These are phyloP conservation scores for Hortiboletus campestris DNA, from an alignment of 768 basidiomycete genomes.

Conservation along the genomic window DNA sequence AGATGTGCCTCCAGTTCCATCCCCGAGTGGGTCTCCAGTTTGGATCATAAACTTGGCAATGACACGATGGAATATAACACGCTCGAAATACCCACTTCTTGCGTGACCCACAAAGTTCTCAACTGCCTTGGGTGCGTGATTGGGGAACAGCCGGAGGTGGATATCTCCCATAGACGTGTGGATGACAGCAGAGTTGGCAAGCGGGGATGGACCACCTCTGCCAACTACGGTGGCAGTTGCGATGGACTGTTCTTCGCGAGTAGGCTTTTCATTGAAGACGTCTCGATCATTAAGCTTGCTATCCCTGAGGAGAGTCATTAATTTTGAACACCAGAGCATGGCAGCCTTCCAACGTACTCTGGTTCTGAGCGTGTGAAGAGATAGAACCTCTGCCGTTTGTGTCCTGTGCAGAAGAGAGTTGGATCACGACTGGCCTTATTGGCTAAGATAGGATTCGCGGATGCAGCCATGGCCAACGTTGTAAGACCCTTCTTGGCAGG, in stretches of 20 bases:
- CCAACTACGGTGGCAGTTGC: constrained; percentile 57
- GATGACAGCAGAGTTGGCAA: constrained; percentile 81
- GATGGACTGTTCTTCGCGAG: constrained; percentile 90
- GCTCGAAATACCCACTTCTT: constrained; percentile 87
- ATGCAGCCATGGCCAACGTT: constrained; percentile 93
- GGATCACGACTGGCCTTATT: constrained; percentile 85
- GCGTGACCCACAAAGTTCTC: constrained; percentile 97
- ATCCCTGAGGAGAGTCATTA: constrained; percentile 49
- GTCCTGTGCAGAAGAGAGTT: constrained; percentile 89
- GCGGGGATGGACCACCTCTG: constrained; percentile 58
- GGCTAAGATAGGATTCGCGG: constrained; percentile 90
- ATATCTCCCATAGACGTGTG: constrained; percentile 97
- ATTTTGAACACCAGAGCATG: background rate
- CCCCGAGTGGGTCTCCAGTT: constrained; percentile 92
- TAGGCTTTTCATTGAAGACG: constrained; percentile 97
- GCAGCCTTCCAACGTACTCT: constrained; percentile 56
- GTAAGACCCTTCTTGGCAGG: constrained; percentile 84
- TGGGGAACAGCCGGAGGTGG: constrained; percentile 83
- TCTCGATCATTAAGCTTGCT: constrained; percentile 88
- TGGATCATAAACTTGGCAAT: constrained; percentile 99
- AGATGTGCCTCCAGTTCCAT: constrained; percentile 88
- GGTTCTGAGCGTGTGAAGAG: constrained; percentile 90
- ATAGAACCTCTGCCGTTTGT: constrained; percentile 91
- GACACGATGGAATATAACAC: constrained; percentile 93
- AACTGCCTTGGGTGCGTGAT: constrained; percentile 90